Conservation (phyloP, 495 filamentous ascomycete genomes). For the Tuber umbilicatum region DNA sequence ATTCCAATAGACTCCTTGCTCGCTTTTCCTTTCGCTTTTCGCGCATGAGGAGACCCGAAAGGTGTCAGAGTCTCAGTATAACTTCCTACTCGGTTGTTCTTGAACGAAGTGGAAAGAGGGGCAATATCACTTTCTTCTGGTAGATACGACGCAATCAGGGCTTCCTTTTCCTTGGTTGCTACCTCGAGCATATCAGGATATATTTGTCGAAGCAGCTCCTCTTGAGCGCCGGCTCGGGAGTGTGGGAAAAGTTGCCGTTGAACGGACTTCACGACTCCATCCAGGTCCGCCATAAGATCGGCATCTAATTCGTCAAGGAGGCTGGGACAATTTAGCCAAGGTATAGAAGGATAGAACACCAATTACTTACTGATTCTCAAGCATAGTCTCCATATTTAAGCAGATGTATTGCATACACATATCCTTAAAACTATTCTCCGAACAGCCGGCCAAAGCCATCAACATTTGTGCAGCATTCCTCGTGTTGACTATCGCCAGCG, state of each 20-base stretch:
- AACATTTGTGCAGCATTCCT: slow-evolving; percentile 81
- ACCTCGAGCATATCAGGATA: slow-evolving; percentile 56
- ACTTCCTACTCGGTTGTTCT: slow-evolving; percentile 9
- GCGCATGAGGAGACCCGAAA: slow-evolving; percentile 48
- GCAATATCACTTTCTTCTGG: slow-evolving; percentile 13
- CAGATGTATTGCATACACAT: slow-evolving; percentile 85
- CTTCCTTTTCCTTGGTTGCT: slow-evolving; percentile 51
- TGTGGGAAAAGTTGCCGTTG: slow-evolving; percentile 69
- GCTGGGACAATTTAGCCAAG: slow-evolving; percentile 41
- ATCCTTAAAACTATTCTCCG: slow-evolving; percentile 78
- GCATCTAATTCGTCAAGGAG: slow-evolving; percentile 79
- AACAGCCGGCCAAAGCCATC: slow-evolving; percentile 74
- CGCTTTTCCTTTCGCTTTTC: slow-evolving; percentile 50
- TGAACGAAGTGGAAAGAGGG: slow-evolving; percentile 1
- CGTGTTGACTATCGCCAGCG: slow-evolving; percentile 54
- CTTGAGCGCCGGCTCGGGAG: slow-evolving; percentile 64
- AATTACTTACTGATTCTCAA: slow-evolving; percentile 66
- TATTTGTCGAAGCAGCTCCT: slow-evolving; percentile 61
- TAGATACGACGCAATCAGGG: slow-evolving; percentile 46
- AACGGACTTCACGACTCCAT: slow-evolving; percentile 70
- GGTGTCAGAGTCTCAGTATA: slow-evolving; percentile 3
- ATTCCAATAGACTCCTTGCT: slow-evolving; percentile 42
- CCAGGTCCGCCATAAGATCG: slow-evolving; percentile 70
- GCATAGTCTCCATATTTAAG: slow-evolving; percentile 77
- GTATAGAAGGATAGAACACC: background rate